phyloP scores from a whole-genome alignment of 2,329 filamentous ascomycete genomes.

The Fusarium oxysporum region DNA sequence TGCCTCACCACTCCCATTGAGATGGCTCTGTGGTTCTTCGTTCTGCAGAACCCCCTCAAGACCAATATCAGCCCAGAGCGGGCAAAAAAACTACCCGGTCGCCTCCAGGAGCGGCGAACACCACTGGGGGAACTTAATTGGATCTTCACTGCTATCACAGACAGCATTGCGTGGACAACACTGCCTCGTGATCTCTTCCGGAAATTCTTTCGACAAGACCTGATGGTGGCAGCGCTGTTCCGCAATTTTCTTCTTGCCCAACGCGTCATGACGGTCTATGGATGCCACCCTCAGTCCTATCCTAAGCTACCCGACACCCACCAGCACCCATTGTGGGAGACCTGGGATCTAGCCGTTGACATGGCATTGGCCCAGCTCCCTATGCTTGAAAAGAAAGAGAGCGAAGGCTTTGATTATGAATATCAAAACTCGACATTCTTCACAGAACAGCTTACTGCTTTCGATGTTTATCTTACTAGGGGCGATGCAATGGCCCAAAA shows the following conservation, averaged over 20 bases:
- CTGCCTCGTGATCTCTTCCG: constrained; percentile 91
- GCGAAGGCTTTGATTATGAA: constrained; percentile 80
- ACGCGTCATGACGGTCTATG: constrained; percentile 94
- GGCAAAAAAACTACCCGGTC: constrained; percentile 89
- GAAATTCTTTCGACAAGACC: constrained; percentile 95
- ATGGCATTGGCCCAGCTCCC: constrained; percentile 92
- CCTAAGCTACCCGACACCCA: constrained; percentile 94
- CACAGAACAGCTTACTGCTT: constrained; percentile 94
- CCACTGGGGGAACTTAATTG: constrained; percentile 97
- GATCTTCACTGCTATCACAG: constrained; percentile 99
- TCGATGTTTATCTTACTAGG: constrained; percentile 91
- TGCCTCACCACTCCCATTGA: constrained; percentile 97
- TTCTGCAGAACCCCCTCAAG: constrained; percentile 85
- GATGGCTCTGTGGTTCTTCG: constrained; percentile 96
- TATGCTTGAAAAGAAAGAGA: constrained; percentile 82
- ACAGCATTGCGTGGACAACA: constrained; percentile 98
- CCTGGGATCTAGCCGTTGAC: constrained; percentile 97
- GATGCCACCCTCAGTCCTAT: constrained; percentile 93
- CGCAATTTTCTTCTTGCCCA: constrained; percentile 95
- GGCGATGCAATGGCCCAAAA: constrained; percentile 85
- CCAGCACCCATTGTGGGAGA: constrained; percentile 94
- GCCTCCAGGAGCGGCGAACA: constrained; percentile 91
- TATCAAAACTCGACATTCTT: constrained; percentile 97
- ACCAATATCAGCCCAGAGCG: constrained; percentile 80
- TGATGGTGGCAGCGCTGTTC: constrained; percentile 99